Percentiles rank a stretch among this genome's conserved stretches.
phyloP scores from a whole-genome alignment of 768 basidiomycete genomes.

The Tulasnella sp. region DNA sequence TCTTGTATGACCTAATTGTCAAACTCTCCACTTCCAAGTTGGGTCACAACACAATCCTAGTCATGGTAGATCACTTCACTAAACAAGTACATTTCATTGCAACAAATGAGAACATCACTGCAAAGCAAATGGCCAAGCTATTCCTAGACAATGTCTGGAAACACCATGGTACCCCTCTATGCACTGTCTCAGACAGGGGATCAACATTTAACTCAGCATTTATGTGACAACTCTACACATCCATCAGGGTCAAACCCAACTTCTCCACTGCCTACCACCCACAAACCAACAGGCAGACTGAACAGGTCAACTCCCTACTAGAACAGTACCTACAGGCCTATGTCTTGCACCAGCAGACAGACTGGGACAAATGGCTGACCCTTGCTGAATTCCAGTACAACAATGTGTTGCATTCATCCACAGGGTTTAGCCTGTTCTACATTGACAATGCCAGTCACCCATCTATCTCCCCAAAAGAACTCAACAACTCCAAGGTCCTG shows the following conservation, averaged over 20 bases:
- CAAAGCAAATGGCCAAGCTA: neutral
- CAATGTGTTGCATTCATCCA: neutral
- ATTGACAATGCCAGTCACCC: neutral
- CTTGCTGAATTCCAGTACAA: constrained; percentile 6
- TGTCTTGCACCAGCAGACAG: neutral
- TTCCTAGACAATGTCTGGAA: constrained; percentile 3
- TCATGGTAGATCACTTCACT: constrained; percentile 5
- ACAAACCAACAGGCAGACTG: constrained; percentile 12
- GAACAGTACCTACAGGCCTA: constrained; percentile 3
- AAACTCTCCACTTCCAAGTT: too few relatives aligned
- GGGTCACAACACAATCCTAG: constrained; percentile 3
- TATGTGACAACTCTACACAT: neutral
- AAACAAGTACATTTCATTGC: constrained; percentile 2
- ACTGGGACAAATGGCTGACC: neutral
- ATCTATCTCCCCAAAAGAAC: neutral
- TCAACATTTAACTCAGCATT: neutral
- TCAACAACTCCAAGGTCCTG: neutral
- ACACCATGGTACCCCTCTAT: neutral
- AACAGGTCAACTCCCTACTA: neutral
- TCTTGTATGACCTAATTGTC: too few relatives aligned
- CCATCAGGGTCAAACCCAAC: neutral
- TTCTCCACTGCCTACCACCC: neutral
- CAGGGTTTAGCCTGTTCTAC: neutral
- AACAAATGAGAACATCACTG: neutral
- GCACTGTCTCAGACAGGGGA: neutral